Conservation (phyloP, 2,329 filamentous ascomycete species). For the Aspergillus alliaceus region DNA sequence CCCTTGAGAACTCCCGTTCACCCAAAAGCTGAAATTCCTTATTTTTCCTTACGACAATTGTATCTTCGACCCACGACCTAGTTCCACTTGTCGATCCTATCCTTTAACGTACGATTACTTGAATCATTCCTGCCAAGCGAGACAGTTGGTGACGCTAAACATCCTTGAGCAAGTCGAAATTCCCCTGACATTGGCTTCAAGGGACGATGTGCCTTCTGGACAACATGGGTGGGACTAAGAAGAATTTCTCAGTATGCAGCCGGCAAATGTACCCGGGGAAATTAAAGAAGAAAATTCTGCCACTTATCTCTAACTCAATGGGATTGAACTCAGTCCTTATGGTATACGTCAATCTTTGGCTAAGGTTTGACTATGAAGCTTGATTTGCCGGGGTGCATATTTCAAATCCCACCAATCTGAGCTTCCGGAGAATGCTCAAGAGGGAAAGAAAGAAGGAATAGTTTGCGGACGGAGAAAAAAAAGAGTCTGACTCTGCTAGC, state of each 20-base stretch:
- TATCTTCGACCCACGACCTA: neutral
- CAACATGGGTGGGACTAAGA: neutral
- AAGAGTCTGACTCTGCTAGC: too few species aligned
- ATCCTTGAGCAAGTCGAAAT: rapidly evolving
- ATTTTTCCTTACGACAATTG: neutral
- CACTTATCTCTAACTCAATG: too few species aligned
- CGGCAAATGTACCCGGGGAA: too few species aligned
- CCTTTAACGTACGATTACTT: neutral
- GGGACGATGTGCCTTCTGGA: neutral
- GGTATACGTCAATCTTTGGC: too few species aligned
- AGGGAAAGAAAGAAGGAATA: neutral
- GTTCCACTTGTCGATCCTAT: neutral
- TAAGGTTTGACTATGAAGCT: neutral
- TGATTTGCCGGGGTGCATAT: neutral
- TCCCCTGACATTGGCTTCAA: neutral
- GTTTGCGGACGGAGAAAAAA: neutral
- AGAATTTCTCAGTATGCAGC: too few species aligned
- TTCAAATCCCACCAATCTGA: neutral
- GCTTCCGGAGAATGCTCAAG: neutral
- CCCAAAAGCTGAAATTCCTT: too few species aligned
- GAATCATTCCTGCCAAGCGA: neutral
- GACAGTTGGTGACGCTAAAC: too few species aligned
- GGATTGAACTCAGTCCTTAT: too few species aligned
- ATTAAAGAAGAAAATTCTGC: too few species aligned
- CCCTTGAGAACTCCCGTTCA: too few species aligned